Percentiles rank a stretch among this genome's conserved stretches.
Conservation (phyloP, 495 filamentous ascomycete species). For the Margaritispora aquatica region DNA sequence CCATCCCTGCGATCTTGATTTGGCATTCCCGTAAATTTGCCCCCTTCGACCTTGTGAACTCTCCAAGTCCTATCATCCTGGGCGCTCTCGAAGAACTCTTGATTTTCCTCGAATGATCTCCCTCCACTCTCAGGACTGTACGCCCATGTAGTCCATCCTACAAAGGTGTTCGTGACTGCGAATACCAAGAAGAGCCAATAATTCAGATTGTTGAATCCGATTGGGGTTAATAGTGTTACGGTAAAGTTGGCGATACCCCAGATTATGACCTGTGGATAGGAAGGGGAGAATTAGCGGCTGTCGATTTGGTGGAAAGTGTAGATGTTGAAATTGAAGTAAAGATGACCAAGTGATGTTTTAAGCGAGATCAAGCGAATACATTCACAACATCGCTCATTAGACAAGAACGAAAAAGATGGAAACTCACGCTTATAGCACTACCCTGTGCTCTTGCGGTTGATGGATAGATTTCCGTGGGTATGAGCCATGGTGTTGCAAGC, state of each 20-base stretch:
- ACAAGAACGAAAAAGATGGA: too few relatives aligned
- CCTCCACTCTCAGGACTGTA: slow-evolving; percentile 48
- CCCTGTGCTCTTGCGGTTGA: slow-evolving; percentile 47
- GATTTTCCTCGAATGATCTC: slow-evolving; percentile 49
- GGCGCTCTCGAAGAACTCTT: slow-evolving; percentile 46
- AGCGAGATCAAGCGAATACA: too few relatives aligned
- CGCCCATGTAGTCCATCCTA: slow-evolving; percentile 43
- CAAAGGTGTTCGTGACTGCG: slow-evolving; percentile 43
- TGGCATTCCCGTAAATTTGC: slow-evolving; percentile 40
- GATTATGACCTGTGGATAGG: too few relatives aligned
- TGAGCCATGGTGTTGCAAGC: slow-evolving; percentile 49
- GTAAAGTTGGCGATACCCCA: slow-evolving; percentile 54
- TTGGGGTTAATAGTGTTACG: slow-evolving; percentile 48
- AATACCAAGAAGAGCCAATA: slow-evolving; percentile 52
- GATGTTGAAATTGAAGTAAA: too few relatives aligned
- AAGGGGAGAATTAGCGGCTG: too few relatives aligned
- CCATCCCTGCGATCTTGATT: slow-evolving; percentile 17
- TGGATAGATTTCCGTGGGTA: slow-evolving; percentile 54
- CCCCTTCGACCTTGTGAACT: slow-evolving; percentile 39
- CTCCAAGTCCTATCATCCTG: slow-evolving; percentile 38
- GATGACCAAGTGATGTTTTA: too few relatives aligned
- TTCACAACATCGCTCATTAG: too few relatives aligned
- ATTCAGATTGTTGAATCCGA: slow-evolving; percentile 49
- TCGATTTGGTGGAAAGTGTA: too few relatives aligned
- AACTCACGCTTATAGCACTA: slow-evolving; percentile 43